Evolutionary conservation across 306 rosid genomes (phyloP).

Genomic region (Adenanthera pavonina): DNA sequence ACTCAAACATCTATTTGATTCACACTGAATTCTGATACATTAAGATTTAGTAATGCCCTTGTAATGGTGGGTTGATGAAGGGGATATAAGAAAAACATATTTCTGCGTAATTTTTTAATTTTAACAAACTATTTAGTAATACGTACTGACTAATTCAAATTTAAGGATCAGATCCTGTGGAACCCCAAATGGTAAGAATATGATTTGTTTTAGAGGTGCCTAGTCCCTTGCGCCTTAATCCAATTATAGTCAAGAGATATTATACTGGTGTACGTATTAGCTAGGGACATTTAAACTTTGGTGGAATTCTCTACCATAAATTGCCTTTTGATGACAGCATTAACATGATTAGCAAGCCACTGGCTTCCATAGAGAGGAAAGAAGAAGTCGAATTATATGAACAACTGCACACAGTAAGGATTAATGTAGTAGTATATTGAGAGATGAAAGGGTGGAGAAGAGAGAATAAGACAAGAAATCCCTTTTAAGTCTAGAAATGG

Average conservation of each 20-base stretch:
- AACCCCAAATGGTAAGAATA: no score
- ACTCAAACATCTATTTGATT: constrained; percentile 2
- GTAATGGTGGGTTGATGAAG: neutral
- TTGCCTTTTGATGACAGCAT: neutral
- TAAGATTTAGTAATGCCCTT: constrained; percentile 13
- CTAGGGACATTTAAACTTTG: neutral
- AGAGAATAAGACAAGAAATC: constrained; percentile 56
- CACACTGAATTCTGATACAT: neutral
- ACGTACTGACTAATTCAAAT: no score
- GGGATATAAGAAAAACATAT: neutral
- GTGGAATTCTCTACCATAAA: neutral
- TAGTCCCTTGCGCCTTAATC: no score
- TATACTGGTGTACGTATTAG: no score
- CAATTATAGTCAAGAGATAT: no score
- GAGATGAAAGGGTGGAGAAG: constrained; percentile 39
- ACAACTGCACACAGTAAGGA: constrained; percentile 37
- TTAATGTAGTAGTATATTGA: constrained; percentile 29
- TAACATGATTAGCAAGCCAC: constrained; percentile 1
- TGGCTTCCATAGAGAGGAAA: neutral
- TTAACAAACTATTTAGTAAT: no score
- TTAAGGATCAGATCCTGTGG: no score
- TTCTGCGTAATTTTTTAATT: neutral
- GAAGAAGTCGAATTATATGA: constrained; percentile 1
- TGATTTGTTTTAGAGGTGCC: no score
- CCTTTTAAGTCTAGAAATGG: constrained; percentile 43